Evolutionary conservation across 2,329 filamentous ascomycete species (phyloP).

Genomic region (Scytalidium sp.): DNA sequence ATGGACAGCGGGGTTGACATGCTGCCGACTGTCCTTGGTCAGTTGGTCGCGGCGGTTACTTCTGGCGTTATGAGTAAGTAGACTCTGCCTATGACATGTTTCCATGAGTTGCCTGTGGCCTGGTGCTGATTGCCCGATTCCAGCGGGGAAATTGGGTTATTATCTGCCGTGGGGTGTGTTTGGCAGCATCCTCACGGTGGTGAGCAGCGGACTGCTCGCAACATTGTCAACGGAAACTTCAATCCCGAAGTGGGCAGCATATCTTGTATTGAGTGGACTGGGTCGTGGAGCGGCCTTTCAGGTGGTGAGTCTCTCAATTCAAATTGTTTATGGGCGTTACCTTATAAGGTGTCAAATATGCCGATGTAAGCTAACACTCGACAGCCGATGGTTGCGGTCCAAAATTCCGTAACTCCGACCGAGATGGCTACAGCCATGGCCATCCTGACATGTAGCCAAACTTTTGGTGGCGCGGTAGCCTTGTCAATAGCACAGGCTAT

Average conservation of each 20-base stretch:
- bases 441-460: constrained; percentile 30
- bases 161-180: constrained; percentile 24
- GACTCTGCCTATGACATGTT: constrained; percentile 10
- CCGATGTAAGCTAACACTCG: no score
- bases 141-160: constrained; percentile 23
- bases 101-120: constrained; percentile 5
- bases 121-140: no score
- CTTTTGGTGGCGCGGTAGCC: constrained; percentile 27
- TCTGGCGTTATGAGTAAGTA: constrained; percentile 15
- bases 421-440: constrained; percentile 30
- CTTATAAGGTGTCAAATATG: no score
- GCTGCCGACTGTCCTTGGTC: constrained; percentile 35
- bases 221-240: constrained; percentile 16
- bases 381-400: constrained; percentile 29
- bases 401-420: constrained; percentile 22
- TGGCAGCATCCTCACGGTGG: constrained; percentile 21
- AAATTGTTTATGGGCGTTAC: no score
- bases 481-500: constrained; percentile 27
- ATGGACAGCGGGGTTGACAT: constrained; percentile 34
- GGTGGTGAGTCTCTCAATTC: no score
- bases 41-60: constrained; percentile 15
- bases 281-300: constrained; percentile 6
- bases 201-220: constrained; percentile 28
- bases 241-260: constrained; percentile 5
- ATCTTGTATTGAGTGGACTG: constrained; percentile 7